Evolutionary conservation across 768 basidiomycete genomes (phyloP).

Genomic region (Tulasnella sp.): DNA sequence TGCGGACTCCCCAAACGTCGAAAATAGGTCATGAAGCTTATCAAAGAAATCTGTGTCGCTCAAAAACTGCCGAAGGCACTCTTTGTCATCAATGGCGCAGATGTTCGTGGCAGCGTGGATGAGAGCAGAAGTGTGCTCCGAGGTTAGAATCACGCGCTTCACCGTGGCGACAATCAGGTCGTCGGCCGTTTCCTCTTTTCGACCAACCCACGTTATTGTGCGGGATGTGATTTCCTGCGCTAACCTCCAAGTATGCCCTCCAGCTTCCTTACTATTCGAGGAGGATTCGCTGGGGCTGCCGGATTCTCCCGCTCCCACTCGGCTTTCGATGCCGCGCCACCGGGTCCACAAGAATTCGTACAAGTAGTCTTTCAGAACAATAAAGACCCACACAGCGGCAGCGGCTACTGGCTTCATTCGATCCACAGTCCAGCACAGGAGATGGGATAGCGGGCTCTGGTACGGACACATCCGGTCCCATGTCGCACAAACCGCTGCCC

Average conservation of each 20-base stretch:
- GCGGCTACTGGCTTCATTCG: neutral
- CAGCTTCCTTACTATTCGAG: neutral
- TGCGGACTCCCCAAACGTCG: too few species aligned
- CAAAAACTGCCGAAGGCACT: neutral
- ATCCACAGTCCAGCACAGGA: neutral
- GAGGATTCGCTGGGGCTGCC: too few species aligned
- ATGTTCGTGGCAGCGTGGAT: neutral
- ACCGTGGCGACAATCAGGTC: neutral
- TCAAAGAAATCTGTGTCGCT: neutral
- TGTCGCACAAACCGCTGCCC: neutral
- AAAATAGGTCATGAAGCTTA: neutral
- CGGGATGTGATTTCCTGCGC: neutral
- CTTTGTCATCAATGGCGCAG: neutral
- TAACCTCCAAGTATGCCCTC: neutral
- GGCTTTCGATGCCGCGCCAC: too few species aligned
- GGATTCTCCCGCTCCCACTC: too few species aligned
- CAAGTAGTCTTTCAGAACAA: neutral
- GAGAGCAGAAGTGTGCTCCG: neutral
- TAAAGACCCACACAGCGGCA: neutral
- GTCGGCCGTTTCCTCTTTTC: neutral
- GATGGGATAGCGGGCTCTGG: neutral
- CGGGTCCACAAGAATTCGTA: neutral
- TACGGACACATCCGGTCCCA: constrained; percentile 14
- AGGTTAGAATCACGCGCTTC: neutral
- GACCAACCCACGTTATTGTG: neutral